Percentiles rank a stretch among this genome's conserved stretches.
Conservation (phyloP, 2,329 filamentous ascomycete species). For the Botrytis paeoniae region DNA sequence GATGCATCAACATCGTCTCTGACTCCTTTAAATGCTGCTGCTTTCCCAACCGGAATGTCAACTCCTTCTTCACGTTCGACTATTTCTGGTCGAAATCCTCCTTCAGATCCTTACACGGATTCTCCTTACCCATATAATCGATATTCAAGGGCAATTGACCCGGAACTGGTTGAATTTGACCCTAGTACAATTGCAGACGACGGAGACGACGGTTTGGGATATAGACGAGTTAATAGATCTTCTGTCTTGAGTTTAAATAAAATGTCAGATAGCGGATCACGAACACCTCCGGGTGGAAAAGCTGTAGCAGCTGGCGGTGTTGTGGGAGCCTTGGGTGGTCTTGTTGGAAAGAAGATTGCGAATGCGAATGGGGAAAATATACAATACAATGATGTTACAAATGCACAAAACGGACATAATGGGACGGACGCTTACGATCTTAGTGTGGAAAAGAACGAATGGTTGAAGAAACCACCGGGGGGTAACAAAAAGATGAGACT, state of each 20-base stretch:
- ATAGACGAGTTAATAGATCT: constrained; percentile 50
- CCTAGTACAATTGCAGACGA: constrained; percentile 82
- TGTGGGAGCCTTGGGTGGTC: constrained; percentile 33
- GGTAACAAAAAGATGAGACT: constrained; percentile 67
- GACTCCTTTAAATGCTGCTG: constrained; percentile 35
- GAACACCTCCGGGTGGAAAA: constrained; percentile 34
- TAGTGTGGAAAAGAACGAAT: constrained; percentile 60
- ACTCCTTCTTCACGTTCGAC: constrained; percentile 33
- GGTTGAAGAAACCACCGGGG: constrained; percentile 57
- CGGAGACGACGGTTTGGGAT: constrained; percentile 77
- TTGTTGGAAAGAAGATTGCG: constrained; percentile 32
- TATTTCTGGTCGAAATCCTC: constrained; percentile 29
- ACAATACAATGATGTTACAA: constrained; percentile 34
- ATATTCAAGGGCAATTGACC: constrained; percentile 35
- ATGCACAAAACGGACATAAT: constrained; percentile 19
- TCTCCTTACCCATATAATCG: constrained; percentile 30
- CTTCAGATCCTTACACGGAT: constrained; percentile 34
- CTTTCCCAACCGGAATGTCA: constrained; percentile 32
- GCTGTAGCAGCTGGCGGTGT: constrained; percentile 44
- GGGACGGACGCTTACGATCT: constrained; percentile 30
- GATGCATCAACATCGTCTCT: constrained; percentile 32
- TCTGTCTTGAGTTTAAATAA: constrained; percentile 44
- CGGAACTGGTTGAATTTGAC: constrained; percentile 43
- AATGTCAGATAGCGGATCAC: constrained; percentile 27
- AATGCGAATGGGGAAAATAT: constrained; percentile 26